Evolutionary conservation across 305 asterid genomes (phyloP).

Genomic region (Fraxinus nigra): DNA sequence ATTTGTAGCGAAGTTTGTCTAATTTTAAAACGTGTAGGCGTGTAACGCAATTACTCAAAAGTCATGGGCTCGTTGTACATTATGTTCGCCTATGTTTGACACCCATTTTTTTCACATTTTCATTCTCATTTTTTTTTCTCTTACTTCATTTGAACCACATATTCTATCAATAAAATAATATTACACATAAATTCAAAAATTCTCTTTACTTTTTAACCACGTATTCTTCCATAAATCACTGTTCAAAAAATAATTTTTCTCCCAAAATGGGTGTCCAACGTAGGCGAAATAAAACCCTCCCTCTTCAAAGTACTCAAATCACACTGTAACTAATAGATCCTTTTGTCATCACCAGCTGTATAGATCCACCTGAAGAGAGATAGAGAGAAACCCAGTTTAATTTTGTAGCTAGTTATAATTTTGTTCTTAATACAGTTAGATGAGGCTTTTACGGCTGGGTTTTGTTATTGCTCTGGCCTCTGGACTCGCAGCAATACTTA

Average conservation of each 20-base stretch:
- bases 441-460: constrained; percentile 69
- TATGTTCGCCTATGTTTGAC: too few species aligned
- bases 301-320: background rate
- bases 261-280: too few species aligned
- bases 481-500: constrained; percentile 69
- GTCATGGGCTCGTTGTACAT: background rate
- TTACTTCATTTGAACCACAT: too few species aligned
- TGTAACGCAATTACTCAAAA: background rate
- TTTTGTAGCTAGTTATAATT: constrained; percentile 1
- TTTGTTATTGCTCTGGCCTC: constrained; percentile 63
- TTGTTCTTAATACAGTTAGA: constrained; percentile 24
- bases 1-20: background rate
- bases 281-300: background rate
- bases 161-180: too few species aligned
- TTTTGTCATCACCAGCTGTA: background rate
- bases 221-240: too few species aligned
- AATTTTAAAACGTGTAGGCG: background rate
- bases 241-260: too few species aligned
- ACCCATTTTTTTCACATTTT: too few species aligned
- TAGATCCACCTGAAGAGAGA: background rate
- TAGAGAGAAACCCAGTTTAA: background rate
- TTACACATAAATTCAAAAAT: too few species aligned
- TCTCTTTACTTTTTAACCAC: too few species aligned
- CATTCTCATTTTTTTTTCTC: too few species aligned
- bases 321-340: background rate